These are phyloP conservation scores for Fusarium secorum DNA, from an alignment of 2,329 filamentous ascomycete species.

Conservation along the genomic window DNA sequence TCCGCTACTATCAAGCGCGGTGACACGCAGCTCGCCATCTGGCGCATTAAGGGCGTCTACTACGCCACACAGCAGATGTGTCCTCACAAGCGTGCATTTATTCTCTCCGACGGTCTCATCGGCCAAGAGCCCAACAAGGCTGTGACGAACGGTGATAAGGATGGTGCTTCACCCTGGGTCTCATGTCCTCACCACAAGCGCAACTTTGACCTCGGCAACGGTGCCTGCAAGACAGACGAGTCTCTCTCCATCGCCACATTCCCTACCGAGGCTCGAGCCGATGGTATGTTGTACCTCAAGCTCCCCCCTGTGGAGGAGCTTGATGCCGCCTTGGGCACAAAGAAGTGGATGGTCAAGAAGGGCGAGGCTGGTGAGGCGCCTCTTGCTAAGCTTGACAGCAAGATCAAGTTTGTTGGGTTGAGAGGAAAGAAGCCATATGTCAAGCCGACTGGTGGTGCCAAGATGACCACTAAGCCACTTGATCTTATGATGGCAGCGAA, in stretches of 20 bases:
- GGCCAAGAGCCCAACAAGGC: slow-evolving; percentile 64
- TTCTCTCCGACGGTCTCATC: slow-evolving; percentile 85
- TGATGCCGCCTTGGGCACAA: slow-evolving; percentile 79
- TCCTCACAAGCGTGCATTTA: slow-evolving; percentile 88
- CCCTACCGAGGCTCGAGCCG: slow-evolving; percentile 72
- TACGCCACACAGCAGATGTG: slow-evolving; percentile 95
- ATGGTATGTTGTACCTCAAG: slow-evolving; percentile 81
- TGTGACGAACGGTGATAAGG: slow-evolving; percentile 37
- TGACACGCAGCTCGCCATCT: slow-evolving; percentile 88
- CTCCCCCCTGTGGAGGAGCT: slow-evolving; percentile 83
- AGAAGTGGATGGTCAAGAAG: slow-evolving; percentile 79
- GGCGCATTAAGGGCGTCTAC: slow-evolving; percentile 81
- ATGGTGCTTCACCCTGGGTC: slow-evolving; percentile 69
- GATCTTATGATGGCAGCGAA: slow-evolving; percentile 49
- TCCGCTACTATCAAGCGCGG: slow-evolving; percentile 83
- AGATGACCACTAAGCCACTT: slow-evolving; percentile 48
- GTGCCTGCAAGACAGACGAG: slow-evolving; percentile 77
- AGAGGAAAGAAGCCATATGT: slow-evolving; percentile 54
- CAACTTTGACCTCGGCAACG: slow-evolving; percentile 80
- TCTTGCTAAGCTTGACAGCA: slow-evolving; percentile 56
- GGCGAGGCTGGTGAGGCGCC: slow-evolving; percentile 62
- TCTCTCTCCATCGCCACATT: slow-evolving; percentile 84
- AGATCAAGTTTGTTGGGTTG: slow-evolving; percentile 54
- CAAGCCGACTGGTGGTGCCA: slow-evolving; percentile 44
- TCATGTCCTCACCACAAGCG: slow-evolving; percentile 90